Evolutionary conservation across 2,329 filamentous ascomycete genomes (phyloP).

Genomic region (Talaromyces sp.): DNA sequence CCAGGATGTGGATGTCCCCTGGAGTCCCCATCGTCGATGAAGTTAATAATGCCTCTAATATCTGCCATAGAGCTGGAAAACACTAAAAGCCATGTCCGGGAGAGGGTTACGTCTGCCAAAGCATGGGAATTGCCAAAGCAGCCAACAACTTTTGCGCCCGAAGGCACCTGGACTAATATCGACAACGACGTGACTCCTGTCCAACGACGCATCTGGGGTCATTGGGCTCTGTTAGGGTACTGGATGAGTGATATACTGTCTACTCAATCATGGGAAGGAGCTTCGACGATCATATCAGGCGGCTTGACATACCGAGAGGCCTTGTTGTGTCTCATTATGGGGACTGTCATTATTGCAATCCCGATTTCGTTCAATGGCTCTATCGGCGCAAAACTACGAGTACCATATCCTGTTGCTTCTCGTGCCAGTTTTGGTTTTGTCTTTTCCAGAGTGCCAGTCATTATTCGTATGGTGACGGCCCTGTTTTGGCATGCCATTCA

Average conservation of each 20-base stretch:
- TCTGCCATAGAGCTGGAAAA: not conserved
- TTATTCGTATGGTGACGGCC: conserved; percentile 32
- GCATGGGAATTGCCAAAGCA: conserved; percentile 41
- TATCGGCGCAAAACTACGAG: conserved; percentile 21
- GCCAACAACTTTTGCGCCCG: conserved; percentile 27
- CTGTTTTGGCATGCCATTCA: conserved; percentile 36
- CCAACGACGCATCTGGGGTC: conserved; percentile 43
- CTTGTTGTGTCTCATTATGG: conserved; percentile 8
- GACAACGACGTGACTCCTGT: conserved; percentile 44
- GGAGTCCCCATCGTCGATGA: not conserved
- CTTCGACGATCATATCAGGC: conserved; percentile 43
- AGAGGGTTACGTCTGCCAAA: not conserved
- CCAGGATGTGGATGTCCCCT: not conserved
- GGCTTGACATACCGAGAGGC: conserved; percentile 41
- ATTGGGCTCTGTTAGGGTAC: conserved; percentile 39
- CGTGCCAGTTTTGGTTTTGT: conserved; percentile 31
- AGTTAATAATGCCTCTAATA: not conserved
- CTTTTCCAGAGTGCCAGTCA: conserved; percentile 27
- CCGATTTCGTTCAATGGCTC: conserved; percentile 17
- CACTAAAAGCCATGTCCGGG: not conserved
- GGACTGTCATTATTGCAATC: conserved; percentile 4
- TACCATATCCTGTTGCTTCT: conserved; percentile 28
- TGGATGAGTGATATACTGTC: conserved; percentile 46
- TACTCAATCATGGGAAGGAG: conserved; percentile 44
- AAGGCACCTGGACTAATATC: conserved; percentile 32